Conservation (phyloP, 352 stramenopile species). For the Halophytophthora polymorphica region DNA sequence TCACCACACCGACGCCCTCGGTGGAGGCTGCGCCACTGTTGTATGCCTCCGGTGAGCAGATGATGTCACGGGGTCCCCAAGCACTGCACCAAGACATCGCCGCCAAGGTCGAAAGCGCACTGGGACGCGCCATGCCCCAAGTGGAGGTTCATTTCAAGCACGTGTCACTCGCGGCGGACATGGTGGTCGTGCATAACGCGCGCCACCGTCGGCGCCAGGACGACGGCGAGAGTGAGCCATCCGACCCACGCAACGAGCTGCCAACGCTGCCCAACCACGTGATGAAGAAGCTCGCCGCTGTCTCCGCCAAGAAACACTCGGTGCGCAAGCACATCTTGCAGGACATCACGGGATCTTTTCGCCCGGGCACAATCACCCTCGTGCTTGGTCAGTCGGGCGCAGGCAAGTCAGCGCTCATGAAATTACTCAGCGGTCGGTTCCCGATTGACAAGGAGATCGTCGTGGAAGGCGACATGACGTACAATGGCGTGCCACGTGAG, state of each 20-base stretch:
- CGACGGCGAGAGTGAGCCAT: slow-evolving; percentile 3
- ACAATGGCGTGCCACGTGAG: slow-evolving; percentile 39
- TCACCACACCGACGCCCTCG: no score
- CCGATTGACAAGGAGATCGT: slow-evolving; percentile 36
- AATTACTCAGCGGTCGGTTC: slow-evolving; percentile 53
- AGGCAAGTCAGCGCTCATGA: slow-evolving; percentile 57
- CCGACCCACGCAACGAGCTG: slow-evolving; percentile 15
- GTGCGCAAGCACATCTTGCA: slow-evolving; percentile 37
- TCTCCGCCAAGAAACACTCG: slow-evolving; percentile 37
- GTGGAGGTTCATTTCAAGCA: slow-evolving; percentile 56
- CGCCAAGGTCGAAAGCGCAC: slow-evolving; percentile 35
- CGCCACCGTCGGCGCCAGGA: slow-evolving; percentile 6
- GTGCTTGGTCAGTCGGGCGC: slow-evolving; percentile 49
- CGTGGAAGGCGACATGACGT: slow-evolving; percentile 43
- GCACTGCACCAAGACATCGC: slow-evolving; percentile 38
- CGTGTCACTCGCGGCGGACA: slow-evolving; percentile 44
- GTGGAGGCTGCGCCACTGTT: slow-evolving; percentile 11
- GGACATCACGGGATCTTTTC: slow-evolving; percentile 36
- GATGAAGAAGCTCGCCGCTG: slow-evolving; percentile 29
- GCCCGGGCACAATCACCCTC: slow-evolving; percentile 52
- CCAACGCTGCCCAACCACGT: slow-evolving; percentile 48
- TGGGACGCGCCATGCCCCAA: slow-evolving; percentile 46
- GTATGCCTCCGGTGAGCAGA: slow-evolving; percentile 26
- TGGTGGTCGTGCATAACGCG: slow-evolving; percentile 30
- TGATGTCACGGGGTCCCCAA: slow-evolving; percentile 33